Percentiles rank a stretch among this genome's conserved stretches.
Evolutionary conservation across 2,329 filamentous ascomycete genomes (phyloP).

Genomic region (Sclerotinia sclerotiorum): DNA sequence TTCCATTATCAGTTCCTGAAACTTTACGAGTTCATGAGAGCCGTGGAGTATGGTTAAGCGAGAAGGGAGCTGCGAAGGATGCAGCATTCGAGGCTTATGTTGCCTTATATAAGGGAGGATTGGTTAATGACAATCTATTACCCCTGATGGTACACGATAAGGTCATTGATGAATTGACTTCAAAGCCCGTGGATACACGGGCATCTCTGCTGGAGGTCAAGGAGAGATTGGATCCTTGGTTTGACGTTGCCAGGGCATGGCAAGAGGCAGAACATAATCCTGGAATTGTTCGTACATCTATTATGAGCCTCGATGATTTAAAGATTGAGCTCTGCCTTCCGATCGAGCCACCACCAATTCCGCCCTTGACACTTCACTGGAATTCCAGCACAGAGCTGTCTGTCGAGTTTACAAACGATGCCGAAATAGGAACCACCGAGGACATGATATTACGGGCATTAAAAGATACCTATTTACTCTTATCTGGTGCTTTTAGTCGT

Average conservation of each 20-base stretch:
- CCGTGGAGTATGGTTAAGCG: conserved; percentile 60
- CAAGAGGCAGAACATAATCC: conserved; percentile 66
- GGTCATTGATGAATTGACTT: conserved; percentile 49
- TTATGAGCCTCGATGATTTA: conserved; percentile 22
- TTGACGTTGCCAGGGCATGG: conserved; percentile 40
- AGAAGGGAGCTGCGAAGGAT: conserved; percentile 65
- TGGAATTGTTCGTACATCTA: conserved; percentile 38
- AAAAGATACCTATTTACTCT: conserved; percentile 31
- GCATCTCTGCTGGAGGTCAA: conserved; percentile 42
- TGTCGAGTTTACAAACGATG: conserved; percentile 9
- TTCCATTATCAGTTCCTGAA: conserved; percentile 70
- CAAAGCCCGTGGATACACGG: conserved; percentile 52
- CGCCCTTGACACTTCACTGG: conserved; percentile 36
- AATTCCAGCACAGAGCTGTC: conserved; percentile 32
- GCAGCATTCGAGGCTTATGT: conserved; percentile 75
- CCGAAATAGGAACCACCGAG: not conserved
- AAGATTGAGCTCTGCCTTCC: conserved; percentile 32
- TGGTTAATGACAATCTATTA: conserved; percentile 77
- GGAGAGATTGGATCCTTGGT: conserved; percentile 44
- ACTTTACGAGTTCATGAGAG: conserved; percentile 57
- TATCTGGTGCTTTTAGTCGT: conserved; percentile 32
- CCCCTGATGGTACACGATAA: conserved; percentile 50
- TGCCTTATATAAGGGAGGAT: conserved; percentile 64
- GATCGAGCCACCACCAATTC: conserved; percentile 27
- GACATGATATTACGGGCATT: conserved; percentile 7